phyloP scores from a whole-genome alignment of 2,329 filamentous ascomycete genomes.

The Xylaria sp. region DNA sequence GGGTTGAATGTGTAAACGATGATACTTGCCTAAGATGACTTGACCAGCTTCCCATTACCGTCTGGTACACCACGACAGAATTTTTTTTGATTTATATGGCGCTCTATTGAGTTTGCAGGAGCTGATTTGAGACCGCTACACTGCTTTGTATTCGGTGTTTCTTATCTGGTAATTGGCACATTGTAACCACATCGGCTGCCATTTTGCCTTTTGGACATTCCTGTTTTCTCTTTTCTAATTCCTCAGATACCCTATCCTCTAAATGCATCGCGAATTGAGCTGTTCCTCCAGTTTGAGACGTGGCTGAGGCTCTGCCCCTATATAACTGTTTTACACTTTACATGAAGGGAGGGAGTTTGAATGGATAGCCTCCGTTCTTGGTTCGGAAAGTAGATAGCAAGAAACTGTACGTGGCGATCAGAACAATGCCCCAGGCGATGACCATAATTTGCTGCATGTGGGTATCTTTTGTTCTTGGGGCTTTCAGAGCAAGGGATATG shows the following conservation, averaged over 20 bases:
- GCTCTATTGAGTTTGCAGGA: neutral
- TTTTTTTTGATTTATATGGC: neutral
- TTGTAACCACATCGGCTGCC: neutral
- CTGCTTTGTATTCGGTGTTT: conserved; percentile 5
- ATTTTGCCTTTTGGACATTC: conserved; percentile 5
- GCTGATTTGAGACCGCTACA: neutral
- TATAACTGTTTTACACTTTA: conserved; percentile 40
- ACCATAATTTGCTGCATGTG: conserved; percentile 82
- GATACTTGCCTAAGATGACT: no score
- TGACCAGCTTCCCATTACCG: no score
- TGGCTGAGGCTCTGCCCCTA: neutral
- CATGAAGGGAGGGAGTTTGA: conserved; percentile 89
- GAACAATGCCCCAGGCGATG: conserved; percentile 75
- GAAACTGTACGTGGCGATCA: conserved; percentile 90
- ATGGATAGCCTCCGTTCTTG: conserved; percentile 95
- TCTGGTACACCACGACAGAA: no score
- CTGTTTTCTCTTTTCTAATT: conserved; percentile 17
- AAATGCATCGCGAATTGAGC: conserved; percentile 14
- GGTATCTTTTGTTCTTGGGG: conserved; percentile 81
- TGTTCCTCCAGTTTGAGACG: neutral
- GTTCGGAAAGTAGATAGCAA: conserved; percentile 89
- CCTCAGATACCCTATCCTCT: neutral
- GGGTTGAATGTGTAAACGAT: no score
- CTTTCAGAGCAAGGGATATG: conserved; percentile 90
- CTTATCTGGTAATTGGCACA: neutral